phyloP scores from a whole-genome alignment of 805 yeast genomes.

The Metschnikowia sp. region DNA sequence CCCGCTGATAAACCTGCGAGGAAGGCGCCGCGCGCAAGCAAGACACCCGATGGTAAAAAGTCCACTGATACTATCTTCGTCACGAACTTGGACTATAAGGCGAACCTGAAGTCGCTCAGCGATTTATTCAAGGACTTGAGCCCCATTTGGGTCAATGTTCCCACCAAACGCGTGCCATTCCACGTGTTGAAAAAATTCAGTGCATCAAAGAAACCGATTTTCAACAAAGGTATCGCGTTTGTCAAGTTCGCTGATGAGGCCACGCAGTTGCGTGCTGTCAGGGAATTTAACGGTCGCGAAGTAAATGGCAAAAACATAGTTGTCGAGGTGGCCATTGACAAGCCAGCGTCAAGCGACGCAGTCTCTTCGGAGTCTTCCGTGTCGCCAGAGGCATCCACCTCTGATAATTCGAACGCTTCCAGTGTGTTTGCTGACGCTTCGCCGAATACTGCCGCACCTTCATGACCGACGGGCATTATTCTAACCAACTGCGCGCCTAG shows the following conservation, averaged over 20 bases:
- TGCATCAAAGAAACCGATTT: constrained; percentile 39
- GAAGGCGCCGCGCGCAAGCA: background rate
- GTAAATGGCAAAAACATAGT: constrained; percentile 63
- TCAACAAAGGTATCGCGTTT: constrained; percentile 64
- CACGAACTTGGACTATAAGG: constrained; percentile 54
- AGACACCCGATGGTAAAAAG: constrained; percentile 46
- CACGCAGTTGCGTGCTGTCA: constrained; percentile 68
- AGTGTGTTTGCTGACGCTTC: constrained; percentile 5
- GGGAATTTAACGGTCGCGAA: constrained; percentile 59
- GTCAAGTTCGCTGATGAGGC: constrained; percentile 58
- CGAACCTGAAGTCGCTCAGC: constrained; percentile 44
- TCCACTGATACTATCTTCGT: constrained; percentile 60
- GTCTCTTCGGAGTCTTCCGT: constrained; percentile 2
- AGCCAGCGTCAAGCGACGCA: constrained; percentile 27
- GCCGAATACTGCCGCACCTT: background rate
- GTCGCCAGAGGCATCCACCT: constrained; percentile 1
- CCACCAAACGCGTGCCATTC: constrained; percentile 47
- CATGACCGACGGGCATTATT: background rate
- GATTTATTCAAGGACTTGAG: constrained; percentile 45
- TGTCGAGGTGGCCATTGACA: constrained; percentile 72
- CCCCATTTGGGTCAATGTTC: constrained; percentile 60
- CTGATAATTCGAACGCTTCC: background rate
- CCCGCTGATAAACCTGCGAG: background rate
- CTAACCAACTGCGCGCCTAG: too few relatives aligned
- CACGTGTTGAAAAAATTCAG: constrained; percentile 41